phyloP scores from a whole-genome alignment of 768 basidiomycete species.

The Hydnomerulius pinastri region DNA sequence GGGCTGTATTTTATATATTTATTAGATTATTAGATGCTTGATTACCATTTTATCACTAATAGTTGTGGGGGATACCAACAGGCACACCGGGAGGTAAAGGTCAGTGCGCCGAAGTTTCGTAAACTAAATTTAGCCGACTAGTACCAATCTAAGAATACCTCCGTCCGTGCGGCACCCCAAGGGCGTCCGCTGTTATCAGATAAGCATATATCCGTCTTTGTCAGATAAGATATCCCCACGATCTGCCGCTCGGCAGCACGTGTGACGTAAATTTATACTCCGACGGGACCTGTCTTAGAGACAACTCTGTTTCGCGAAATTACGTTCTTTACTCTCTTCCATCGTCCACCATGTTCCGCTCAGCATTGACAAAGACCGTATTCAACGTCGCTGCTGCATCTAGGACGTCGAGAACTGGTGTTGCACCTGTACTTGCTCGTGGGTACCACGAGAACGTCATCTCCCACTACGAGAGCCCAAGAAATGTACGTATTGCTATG shows the following conservation, averaged over 20 bases:
- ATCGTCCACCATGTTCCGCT: constrained; percentile 66
- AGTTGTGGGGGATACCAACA: too few species aligned
- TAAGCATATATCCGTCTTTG: too few species aligned
- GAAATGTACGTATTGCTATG: constrained; percentile 71
- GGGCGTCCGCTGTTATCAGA: too few species aligned
- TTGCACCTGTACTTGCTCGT: constrained; percentile 60
- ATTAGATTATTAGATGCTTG: too few species aligned
- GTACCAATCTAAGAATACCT: too few species aligned
- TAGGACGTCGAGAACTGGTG: constrained; percentile 36
- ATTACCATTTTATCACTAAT: too few species aligned
- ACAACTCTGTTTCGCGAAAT: neutral
- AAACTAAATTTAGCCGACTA: too few species aligned
- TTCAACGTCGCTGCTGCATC: constrained; percentile 48
- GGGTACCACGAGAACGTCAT: constrained; percentile 96
- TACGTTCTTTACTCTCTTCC: constrained; percentile 17
- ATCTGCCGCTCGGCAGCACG: neutral
- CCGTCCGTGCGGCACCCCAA: too few species aligned
- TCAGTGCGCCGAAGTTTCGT: too few species aligned
- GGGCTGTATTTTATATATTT: too few species aligned
- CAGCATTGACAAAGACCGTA: constrained; percentile 53
- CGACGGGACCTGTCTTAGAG: constrained; percentile 6
- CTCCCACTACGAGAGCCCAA: constrained; percentile 95
- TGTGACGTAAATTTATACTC: constrained; percentile 17
- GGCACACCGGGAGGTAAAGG: too few species aligned
- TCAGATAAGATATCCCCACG: constrained; percentile 13